Evolutionary conservation across 371 early-diverging fungal genomes (phyloP).

Genomic region (Mortierella sp.): DNA sequence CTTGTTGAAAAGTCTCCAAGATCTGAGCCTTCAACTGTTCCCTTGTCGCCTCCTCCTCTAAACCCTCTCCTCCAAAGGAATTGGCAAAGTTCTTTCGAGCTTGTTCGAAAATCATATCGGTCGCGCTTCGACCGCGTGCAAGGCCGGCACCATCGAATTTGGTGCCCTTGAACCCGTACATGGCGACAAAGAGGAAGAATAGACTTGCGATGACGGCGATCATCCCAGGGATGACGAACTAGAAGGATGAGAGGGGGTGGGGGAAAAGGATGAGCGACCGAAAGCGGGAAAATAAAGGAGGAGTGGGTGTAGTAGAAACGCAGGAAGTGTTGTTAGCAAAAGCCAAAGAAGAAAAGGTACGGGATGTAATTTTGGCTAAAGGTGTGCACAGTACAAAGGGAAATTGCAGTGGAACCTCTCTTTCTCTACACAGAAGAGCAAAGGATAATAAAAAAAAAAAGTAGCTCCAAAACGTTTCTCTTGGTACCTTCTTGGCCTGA

Average conservation of each 20-base stretch:
- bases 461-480: neutral
- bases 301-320: neutral
- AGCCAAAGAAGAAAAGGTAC: neutral
- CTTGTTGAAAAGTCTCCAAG: neutral
- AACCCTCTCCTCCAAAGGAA: neutral
- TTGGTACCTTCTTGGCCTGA: slow-evolving; percentile 39
- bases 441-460: neutral
- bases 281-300: too few species aligned
- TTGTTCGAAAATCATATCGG: neutral
- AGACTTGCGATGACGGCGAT: slow-evolving; percentile 25
- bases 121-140: neutral
- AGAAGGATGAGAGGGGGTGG: neutral
- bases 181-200: slow-evolving; percentile 25
- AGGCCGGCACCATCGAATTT: neutral
- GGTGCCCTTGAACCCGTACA: slow-evolving; percentile 39
- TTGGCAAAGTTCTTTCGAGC: neutral
- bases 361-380: neutral
- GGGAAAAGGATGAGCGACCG: too few species aligned
- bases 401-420: too few species aligned
- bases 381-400: too few species aligned
- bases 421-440: neutral
- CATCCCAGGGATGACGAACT: slow-evolving; percentile 47
- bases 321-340: neutral
- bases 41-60: neutral
- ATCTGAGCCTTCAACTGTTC: neutral